Percentiles rank a stretch among this genome's conserved stretches.
Conservation (phyloP, 345 rosid genomes). For the Angophora floribunda region DNA sequence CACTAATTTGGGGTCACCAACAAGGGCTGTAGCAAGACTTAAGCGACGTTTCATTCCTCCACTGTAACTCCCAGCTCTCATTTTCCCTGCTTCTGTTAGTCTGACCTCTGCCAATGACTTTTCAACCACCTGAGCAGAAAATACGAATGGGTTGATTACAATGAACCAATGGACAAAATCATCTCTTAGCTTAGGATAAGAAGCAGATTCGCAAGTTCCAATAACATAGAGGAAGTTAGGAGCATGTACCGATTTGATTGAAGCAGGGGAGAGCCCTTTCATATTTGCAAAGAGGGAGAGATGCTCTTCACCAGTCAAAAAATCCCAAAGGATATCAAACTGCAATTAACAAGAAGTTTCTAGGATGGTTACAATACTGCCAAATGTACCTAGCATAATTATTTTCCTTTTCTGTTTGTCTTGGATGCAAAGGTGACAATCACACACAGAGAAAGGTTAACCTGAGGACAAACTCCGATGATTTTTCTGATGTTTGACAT, state of each 20-base stretch:
- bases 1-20: slow-evolving; percentile 87
- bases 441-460: slow-evolving; percentile 1
- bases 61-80: slow-evolving; percentile 86
- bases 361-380: neutral
- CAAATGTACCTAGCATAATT: neutral
- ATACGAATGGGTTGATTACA: neutral
- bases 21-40: slow-evolving; percentile 82
- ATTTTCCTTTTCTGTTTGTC: neutral
- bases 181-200: neutral
- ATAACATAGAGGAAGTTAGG: neutral
- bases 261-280: slow-evolving; percentile 61
- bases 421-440: neutral
- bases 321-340: slow-evolving; percentile 96
- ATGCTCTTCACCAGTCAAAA: slow-evolving; percentile 79
- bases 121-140: slow-evolving; percentile 33
- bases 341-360: slow-evolving; percentile 2
- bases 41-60: slow-evolving; percentile 98
- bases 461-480: slow-evolving; percentile 97
- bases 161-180: neutral
- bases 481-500: slow-evolving; percentile 74
- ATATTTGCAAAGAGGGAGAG: slow-evolving; percentile 75
- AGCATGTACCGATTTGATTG: slow-evolving; percentile 47
- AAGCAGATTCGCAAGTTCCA: neutral
- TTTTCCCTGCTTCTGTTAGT: slow-evolving; percentile 52
- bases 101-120: slow-evolving; percentile 65